phyloP scores from a whole-genome alignment of 352 stramenopile species.

The Stephanocyclus meneghinianus region DNA sequence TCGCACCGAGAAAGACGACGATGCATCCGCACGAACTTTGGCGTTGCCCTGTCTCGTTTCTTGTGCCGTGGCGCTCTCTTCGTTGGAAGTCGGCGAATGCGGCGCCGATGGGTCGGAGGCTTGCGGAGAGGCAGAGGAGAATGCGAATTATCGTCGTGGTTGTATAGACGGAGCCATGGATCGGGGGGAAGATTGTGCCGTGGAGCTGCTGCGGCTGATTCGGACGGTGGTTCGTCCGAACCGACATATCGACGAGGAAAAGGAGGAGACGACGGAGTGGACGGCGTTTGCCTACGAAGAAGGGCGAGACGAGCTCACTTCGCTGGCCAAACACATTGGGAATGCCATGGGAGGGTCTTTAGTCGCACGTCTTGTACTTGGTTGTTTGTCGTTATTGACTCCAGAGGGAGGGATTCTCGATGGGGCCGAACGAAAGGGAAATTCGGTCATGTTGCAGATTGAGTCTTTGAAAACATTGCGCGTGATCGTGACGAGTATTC shows the following conservation, averaged over 20 bases:
- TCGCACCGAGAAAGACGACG: neutral
- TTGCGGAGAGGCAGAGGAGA: neutral
- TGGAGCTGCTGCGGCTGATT: slow-evolving; percentile 35
- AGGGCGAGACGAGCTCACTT: too few species aligned
- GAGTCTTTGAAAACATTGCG: slow-evolving; percentile 47
- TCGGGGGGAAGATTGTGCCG: slow-evolving; percentile 44
- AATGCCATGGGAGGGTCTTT: slow-evolving; percentile 47
- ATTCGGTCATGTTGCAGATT: slow-evolving; percentile 29
- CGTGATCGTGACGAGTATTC: slow-evolving; percentile 30
- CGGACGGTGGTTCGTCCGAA: slow-evolving; percentile 14
- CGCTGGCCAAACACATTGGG: slow-evolving; percentile 20
- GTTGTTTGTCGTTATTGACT: slow-evolving; percentile 43
- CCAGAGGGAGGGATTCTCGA: slow-evolving; percentile 1
- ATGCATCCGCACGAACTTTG: slow-evolving; percentile 8
- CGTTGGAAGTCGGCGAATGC: slow-evolving; percentile 23
- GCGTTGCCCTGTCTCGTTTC: slow-evolving; percentile 36
- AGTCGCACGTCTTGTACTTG: slow-evolving; percentile 40
- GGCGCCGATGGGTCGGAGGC: neutral
- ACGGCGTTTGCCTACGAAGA: too few species aligned
- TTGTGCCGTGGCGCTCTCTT: slow-evolving; percentile 36
- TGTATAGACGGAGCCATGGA: slow-evolving; percentile 20
- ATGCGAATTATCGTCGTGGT: neutral
- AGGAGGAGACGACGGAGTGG: too few species aligned
- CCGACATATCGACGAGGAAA: too few species aligned
- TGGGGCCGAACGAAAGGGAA: slow-evolving; percentile 4